These are phyloP conservation scores for Pseudozyma pruni DNA, from an alignment of 1,284 basidiomycete species.

Conservation along the genomic window DNA sequence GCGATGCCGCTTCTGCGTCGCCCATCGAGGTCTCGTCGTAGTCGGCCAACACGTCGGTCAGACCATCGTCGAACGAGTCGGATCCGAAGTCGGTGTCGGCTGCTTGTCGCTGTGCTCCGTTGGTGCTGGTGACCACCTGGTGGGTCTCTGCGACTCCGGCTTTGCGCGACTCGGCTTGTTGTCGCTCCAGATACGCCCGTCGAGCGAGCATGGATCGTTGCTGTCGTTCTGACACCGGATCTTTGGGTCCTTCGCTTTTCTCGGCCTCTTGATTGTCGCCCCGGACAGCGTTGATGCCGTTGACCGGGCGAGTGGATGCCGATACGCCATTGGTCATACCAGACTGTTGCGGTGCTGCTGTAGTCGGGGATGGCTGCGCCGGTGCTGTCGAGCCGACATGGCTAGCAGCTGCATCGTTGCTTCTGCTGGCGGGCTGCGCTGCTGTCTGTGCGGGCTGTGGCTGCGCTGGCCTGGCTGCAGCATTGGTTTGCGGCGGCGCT, in stretches of 20 bases:
- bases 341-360: neutral
- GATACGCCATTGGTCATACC: neutral
- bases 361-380: neutral
- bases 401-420: neutral
- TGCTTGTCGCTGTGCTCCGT: neutral
- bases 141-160: neutral
- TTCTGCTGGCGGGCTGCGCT: neutral
- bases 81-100: slow-evolving; percentile 27
- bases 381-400: neutral
- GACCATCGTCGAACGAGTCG: slow-evolving; percentile 35
- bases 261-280: neutral
- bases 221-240: slow-evolving; percentile 21
- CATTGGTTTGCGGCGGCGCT: neutral
- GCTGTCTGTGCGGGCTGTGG: neutral
- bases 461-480: neutral
- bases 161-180: slow-evolving; percentile 27
- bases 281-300: neutral
- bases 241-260: slow-evolving; percentile 2
- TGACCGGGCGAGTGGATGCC: neutral
- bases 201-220: slow-evolving; percentile 39
- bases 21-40: slow-evolving; percentile 43
- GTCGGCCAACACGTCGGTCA: slow-evolving; percentile 25
- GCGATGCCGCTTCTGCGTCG: slow-evolving; percentile 39
- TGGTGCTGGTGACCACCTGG: slow-evolving; percentile 3
- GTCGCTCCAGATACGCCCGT: slow-evolving; percentile 34